Evolutionary conservation across 331 rosid genomes (phyloP), one percentile per base, ranked within the genome.

Genomic region (Malus hybrid): DNA sequence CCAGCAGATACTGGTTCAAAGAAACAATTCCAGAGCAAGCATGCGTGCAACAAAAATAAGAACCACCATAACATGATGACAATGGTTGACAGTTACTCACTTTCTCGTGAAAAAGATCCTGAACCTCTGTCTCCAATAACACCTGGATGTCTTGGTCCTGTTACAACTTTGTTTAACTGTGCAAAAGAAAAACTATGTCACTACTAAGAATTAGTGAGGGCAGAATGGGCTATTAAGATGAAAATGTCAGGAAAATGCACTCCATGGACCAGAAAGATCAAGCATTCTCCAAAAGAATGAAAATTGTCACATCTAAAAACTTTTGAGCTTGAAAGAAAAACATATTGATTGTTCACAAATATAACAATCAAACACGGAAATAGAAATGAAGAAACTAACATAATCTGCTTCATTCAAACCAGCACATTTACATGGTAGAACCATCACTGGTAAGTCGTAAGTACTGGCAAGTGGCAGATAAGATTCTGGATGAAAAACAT

Each of bases 51-150:
- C 13, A 12, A 19, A 50, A 56, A n/a, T 19, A 29, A 65, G 6
- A 15, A 26, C 50, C 39, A 74, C 65, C 18, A 55, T 52, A 63
- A 67, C 58, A 55, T 0, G 5, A 42, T 10, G 19, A 29, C 3
- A 65, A 22, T 22, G 30, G 36, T 72, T 12, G 52, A 60, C 10
- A 14, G 66, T 32, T 70, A 78, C 91, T 81, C 75, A 88, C 91
- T 85, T 83, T 88, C 91, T 63, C 91, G 75, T n/a, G 91, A 87
- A 76, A 87, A 87, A 10, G 91, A 87, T 48, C 88, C 89, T 44
- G 91, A 88, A 74, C 91, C 91, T 74, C 89, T 80, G 46, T 88
- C 89, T 58, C 91, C 89, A 66, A 88, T 88, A 68, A 88, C 82
- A 39, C 89, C 91, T 5, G 86, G 87, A 66, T 83, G 86, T 68